Evolutionary conservation across 2,329 filamentous ascomycete species (phyloP).

Genomic region (Keithomyces neogunnii): DNA sequence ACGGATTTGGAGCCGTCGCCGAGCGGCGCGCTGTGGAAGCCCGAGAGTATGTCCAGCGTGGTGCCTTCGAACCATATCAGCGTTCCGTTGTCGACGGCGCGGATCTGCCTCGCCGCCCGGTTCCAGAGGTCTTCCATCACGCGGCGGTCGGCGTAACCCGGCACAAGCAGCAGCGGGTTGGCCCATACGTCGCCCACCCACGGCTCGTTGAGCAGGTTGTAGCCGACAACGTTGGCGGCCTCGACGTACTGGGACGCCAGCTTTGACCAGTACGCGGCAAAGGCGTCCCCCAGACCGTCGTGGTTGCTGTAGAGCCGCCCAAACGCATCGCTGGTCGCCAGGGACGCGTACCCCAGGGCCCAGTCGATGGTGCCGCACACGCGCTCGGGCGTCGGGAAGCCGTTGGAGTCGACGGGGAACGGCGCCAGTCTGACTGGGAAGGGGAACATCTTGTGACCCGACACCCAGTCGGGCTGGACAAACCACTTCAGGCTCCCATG

Average conservation of each 20-base stretch:
- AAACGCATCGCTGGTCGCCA: slow-evolving; percentile 11
- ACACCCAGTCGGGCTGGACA: slow-evolving; percentile 10
- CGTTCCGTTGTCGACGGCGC: slow-evolving; percentile 11
- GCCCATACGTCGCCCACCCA: slow-evolving; percentile 12
- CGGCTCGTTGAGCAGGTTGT: slow-evolving; percentile 12
- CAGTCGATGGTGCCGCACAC: slow-evolving; percentile 10
- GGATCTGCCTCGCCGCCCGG: slow-evolving; percentile 10
- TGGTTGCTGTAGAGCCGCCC: slow-evolving; percentile 12
- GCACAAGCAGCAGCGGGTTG: slow-evolving; percentile 9
- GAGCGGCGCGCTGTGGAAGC: slow-evolving; percentile 12
- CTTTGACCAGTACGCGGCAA: slow-evolving; percentile 11
- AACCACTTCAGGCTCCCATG: slow-evolving; percentile 8
- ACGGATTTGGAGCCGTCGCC: slow-evolving; percentile 11
- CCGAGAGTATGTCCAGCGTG: slow-evolving; percentile 10
- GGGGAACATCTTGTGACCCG: slow-evolving; percentile 7
- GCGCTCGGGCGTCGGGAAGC: slow-evolving; percentile 9
- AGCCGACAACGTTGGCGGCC: slow-evolving; percentile 10
- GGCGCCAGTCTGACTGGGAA: slow-evolving; percentile 9
- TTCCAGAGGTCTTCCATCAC: slow-evolving; percentile 11
- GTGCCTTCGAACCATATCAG: slow-evolving; percentile 13
- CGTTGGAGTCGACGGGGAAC: slow-evolving; percentile 8
- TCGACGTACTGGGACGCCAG: slow-evolving; percentile 9
- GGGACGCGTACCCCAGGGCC: slow-evolving; percentile 10
- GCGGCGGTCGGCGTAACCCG: slow-evolving; percentile 10
- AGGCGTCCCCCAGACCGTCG: slow-evolving; percentile 12